A percentile compares a stretch with the other conserved stretches of the same genome.
Evolutionary conservation across 345 rosid species (phyloP).

Genomic region (Crucihimalaya himalaica): DNA sequence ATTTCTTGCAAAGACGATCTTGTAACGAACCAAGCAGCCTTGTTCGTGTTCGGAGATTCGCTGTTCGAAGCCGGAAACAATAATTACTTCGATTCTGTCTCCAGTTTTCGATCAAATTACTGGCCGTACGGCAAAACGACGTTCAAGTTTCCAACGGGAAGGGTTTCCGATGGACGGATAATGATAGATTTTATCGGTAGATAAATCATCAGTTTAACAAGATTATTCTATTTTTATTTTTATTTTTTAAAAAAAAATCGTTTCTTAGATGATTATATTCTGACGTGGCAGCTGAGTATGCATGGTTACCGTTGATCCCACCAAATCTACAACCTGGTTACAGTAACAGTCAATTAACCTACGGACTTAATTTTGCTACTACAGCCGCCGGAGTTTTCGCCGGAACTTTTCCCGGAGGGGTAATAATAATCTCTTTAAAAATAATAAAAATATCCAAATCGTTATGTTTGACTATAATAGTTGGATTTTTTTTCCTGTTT

Average conservation of each 20-base stretch:
- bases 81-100: conserved; percentile 61
- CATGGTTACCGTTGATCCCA: conserved; percentile 61
- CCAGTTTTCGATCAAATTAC: conserved; percentile 63
- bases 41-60: conserved; percentile 80
- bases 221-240: background rate
- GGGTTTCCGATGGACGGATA: conserved; percentile 75
- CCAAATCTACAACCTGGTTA: conserved; percentile 70
- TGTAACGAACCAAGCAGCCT: conserved; percentile 35
- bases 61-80: conserved; percentile 75
- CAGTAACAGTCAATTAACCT: conserved; percentile 21
- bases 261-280: background rate
- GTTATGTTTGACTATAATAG: background rate
- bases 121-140: conserved; percentile 76
- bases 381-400: conserved; percentile 75
- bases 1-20: conserved; percentile 8
- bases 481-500: conserved; percentile 13
- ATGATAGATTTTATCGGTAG: conserved; percentile 61
- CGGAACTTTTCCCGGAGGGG: conserved; percentile 57
- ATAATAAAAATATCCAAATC: background rate
- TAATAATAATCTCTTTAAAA: conserved; percentile 15
- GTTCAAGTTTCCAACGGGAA: conserved; percentile 69
- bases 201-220: conserved; percentile 22
- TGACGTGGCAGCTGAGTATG: conserved; percentile 53
- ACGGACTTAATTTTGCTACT: conserved; percentile 78
- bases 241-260: background rate